Percentiles rank a stretch among this genome's conserved stretches.
Conservation (phyloP, 2,329 filamentous ascomycete genomes). For the Eutypa lata region DNA sequence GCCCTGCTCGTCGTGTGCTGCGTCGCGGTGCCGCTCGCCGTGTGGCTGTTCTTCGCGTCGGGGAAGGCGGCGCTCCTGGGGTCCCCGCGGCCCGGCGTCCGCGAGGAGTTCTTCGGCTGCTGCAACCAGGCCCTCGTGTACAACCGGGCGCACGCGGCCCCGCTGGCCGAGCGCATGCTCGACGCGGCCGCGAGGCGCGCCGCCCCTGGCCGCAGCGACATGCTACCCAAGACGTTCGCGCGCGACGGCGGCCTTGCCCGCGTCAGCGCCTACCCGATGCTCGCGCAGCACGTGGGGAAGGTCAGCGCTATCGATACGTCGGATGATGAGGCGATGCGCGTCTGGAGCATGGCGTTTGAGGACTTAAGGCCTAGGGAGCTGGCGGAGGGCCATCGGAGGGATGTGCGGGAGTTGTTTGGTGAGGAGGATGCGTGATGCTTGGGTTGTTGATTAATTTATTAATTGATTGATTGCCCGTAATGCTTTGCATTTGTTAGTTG, state of each 20-base stretch:
- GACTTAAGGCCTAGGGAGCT: constrained; percentile 17
- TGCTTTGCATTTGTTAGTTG: too few relatives aligned
- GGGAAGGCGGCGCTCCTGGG: constrained; percentile 28
- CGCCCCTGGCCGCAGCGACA: constrained; percentile 23
- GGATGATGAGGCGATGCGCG: constrained; percentile 23
- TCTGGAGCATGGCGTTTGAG: constrained; percentile 32
- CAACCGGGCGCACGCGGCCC: constrained; percentile 22
- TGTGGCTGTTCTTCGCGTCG: constrained; percentile 30
- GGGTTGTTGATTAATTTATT: too few relatives aligned
- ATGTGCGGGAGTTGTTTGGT: constrained; percentile 23
- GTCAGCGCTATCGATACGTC: constrained; percentile 28
- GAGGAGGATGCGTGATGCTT: constrained; percentile 9
- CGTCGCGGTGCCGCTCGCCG: constrained; percentile 24
- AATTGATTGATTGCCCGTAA: too few relatives aligned
- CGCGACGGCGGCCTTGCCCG: constrained; percentile 26
- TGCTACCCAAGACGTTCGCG: constrained; percentile 28
- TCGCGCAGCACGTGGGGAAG: constrained; percentile 28
- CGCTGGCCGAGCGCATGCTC: constrained; percentile 20
- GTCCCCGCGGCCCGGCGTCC: constrained; percentile 18
- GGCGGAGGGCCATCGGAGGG: constrained; percentile 16
- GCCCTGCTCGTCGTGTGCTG: constrained; percentile 23
- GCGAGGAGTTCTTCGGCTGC: constrained; percentile 29
- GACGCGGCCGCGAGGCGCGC: constrained; percentile 10
- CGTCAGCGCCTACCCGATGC: constrained; percentile 29
- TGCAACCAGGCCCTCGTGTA: constrained; percentile 31